Percentiles rank a stretch among this genome's conserved stretches.
Conservation (phyloP, 768 basidiomycete species). For the Tephrocybe rancida region DNA sequence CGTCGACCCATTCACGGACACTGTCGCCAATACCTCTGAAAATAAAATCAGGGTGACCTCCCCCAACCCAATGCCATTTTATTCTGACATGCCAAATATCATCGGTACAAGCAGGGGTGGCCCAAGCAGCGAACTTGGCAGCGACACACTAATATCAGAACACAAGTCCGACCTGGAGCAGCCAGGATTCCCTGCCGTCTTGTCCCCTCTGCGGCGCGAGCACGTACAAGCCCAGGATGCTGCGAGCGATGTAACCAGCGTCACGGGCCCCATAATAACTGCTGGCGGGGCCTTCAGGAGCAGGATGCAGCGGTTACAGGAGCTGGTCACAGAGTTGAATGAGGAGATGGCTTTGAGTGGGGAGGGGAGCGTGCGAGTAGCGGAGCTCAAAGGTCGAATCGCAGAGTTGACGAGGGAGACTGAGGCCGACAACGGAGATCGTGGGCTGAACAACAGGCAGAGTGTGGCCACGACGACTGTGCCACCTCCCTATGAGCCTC, state of each 20-base stretch:
- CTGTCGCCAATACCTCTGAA: neutral
- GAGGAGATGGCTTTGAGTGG: neutral
- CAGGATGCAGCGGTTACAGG: slow-evolving; percentile 9
- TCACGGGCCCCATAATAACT: neutral
- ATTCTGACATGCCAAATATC: neutral
- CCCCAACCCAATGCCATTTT: neutral
- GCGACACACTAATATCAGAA: neutral
- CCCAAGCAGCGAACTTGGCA: neutral
- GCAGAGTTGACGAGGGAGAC: slow-evolving; percentile 5
- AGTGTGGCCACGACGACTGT: slow-evolving; percentile 2
- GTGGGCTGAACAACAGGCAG: neutral
- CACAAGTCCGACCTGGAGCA: neutral
- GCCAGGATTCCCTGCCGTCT: neutral
- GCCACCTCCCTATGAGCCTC: slow-evolving; percentile 7
- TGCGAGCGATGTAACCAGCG: neutral
- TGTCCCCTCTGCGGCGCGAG: neutral
- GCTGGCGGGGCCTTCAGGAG: neutral
- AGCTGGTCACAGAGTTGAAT: slow-evolving; percentile 8
- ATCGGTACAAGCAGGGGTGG: neutral
- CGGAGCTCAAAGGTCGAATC: slow-evolving; percentile 9
- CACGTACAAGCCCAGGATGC: neutral
- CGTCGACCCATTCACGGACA: slow-evolving; percentile 1
- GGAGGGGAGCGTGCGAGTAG: neutral
- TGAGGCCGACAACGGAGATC: neutral
- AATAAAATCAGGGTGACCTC: neutral